Percentiles rank a stretch among this genome's conserved stretches.
Evolutionary conservation across 78 protist genomes (phyloP).

Genomic region (Dictyostelium capitatum): DNA sequence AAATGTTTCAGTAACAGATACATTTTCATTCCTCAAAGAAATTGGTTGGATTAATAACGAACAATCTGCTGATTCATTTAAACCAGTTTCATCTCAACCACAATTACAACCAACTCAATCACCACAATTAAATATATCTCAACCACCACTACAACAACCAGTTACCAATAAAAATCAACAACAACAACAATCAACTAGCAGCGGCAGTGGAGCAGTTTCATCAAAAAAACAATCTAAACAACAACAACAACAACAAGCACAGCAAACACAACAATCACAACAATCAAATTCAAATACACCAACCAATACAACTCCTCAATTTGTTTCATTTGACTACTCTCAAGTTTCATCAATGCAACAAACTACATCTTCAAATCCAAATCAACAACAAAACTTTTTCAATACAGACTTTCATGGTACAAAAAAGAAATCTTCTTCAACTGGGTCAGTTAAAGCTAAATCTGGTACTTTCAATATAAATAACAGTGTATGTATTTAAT

Average conservation of each 20-base stretch:
- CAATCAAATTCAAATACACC: not conserved
- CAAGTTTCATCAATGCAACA: not conserved
- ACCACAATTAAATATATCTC: constrained; percentile 14
- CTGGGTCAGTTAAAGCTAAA: constrained; percentile 16
- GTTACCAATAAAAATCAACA: constrained; percentile 23
- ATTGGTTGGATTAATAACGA: constrained; percentile 82
- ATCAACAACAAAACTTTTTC: constrained; percentile 61
- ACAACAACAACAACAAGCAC: not conserved
- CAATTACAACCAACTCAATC: not conserved
- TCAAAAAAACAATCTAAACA: not conserved
- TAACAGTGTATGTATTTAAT: not conserved
- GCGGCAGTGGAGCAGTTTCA: not conserved
- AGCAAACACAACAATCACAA: not conserved
- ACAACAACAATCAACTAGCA: not conserved
- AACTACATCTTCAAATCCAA: not conserved
- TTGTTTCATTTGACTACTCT: constrained; percentile 12
- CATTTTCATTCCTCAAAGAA: constrained; percentile 70
- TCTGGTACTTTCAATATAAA: constrained; percentile 10
- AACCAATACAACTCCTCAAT: not conserved
- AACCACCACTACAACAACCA: not conserved
- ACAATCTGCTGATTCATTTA: constrained; percentile 18
- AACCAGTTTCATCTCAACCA: not conserved
- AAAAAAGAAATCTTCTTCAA: constrained; percentile 2
- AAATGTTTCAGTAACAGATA: constrained; percentile 33
- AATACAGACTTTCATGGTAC: not conserved